Evolutionary conservation across 768 basidiomycete genomes (phyloP).

Genomic region (Lyophyllum atratum): DNA sequence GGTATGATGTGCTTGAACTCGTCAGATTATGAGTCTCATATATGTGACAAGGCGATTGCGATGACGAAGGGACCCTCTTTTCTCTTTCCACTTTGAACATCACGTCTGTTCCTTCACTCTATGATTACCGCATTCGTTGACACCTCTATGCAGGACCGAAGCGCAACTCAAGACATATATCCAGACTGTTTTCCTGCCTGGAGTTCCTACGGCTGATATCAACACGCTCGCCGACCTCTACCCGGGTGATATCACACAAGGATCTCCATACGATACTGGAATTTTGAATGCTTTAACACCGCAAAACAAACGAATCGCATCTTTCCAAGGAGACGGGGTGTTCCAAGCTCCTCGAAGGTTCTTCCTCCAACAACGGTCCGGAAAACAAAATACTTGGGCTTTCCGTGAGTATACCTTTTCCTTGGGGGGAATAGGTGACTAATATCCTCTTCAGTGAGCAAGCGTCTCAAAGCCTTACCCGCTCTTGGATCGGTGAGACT

Average conservation of each 20-base stretch:
- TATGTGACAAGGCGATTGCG: slow-evolving; percentile 40
- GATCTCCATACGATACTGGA: slow-evolving; percentile 57
- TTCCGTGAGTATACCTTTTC: slow-evolving; percentile 32
- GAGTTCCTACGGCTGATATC: slow-evolving; percentile 27
- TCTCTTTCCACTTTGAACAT: slow-evolving; percentile 46
- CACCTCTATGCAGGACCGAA: slow-evolving; percentile 17
- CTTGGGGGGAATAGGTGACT: neutral
- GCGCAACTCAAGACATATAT: slow-evolving; percentile 28
- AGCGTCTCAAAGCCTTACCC: slow-evolving; percentile 42
- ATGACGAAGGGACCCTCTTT: slow-evolving; percentile 62
- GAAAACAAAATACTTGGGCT: slow-evolving; percentile 44
- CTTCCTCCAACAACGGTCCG: slow-evolving; percentile 38
- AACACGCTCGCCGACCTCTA: slow-evolving; percentile 34
- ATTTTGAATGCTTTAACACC: slow-evolving; percentile 43
- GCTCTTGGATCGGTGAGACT: slow-evolving; percentile 43
- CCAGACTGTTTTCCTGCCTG: slow-evolving; percentile 31
- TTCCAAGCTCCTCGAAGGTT: slow-evolving; percentile 53
- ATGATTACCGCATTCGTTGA: neutral
- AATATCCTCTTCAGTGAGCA: slow-evolving; percentile 44
- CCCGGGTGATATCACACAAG: slow-evolving; percentile 39
- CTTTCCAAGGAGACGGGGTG: slow-evolving; percentile 49
- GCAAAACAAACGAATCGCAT: slow-evolving; percentile 52
- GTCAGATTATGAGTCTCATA: slow-evolving; percentile 7
- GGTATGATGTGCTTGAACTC: slow-evolving; percentile 24
- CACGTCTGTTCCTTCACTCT: slow-evolving; percentile 34